Evolutionary conservation across 2,329 filamentous ascomycete species (phyloP).

Genomic region (Aspergillus novofumigatus): DNA sequence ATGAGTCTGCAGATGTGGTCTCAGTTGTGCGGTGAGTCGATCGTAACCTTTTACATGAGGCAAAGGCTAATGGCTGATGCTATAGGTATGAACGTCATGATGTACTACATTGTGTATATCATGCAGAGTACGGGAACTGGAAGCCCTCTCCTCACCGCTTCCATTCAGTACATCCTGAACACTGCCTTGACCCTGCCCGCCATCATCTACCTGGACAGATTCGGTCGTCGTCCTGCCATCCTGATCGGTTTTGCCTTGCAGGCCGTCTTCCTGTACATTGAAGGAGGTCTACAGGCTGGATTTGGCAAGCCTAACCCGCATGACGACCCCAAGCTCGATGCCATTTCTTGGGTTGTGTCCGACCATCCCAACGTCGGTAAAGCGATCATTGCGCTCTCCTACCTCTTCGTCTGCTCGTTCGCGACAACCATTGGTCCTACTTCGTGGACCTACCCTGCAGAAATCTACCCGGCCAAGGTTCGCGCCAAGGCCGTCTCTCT

Average conservation of each 20-base stretch:
- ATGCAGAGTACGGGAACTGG: conserved; percentile 62
- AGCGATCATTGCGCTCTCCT: conserved; percentile 23
- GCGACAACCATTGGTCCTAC: conserved; percentile 23
- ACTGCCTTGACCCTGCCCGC: conserved; percentile 72
- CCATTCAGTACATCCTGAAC: conserved; percentile 72
- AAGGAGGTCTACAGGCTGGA: conserved; percentile 34
- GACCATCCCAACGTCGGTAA: conserved; percentile 17
- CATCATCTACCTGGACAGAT: conserved; percentile 66
- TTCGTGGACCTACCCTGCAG: conserved; percentile 16
- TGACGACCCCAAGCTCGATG: conserved; percentile 7
- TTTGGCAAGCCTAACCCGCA: conserved; percentile 7
- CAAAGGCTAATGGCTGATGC: background rate
- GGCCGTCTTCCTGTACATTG: conserved; percentile 40
- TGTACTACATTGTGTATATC: conserved; percentile 62
- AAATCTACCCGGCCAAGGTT: conserved; percentile 17
- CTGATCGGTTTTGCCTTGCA: conserved; percentile 62
- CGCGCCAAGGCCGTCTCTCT: conserved; percentile 18
- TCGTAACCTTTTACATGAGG: background rate
- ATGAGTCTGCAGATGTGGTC: conserved; percentile 71
- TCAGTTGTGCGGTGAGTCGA: conserved; percentile 54
- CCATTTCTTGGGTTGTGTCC: conserved; percentile 17
- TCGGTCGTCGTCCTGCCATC: conserved; percentile 66
- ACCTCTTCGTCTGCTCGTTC: conserved; percentile 24
- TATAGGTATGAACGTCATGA: conserved; percentile 64
- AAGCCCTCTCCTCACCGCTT: conserved; percentile 59